Conservation (phyloP, 2,329 filamentous ascomycete species). For the Ophiostoma fasciatum region DNA sequence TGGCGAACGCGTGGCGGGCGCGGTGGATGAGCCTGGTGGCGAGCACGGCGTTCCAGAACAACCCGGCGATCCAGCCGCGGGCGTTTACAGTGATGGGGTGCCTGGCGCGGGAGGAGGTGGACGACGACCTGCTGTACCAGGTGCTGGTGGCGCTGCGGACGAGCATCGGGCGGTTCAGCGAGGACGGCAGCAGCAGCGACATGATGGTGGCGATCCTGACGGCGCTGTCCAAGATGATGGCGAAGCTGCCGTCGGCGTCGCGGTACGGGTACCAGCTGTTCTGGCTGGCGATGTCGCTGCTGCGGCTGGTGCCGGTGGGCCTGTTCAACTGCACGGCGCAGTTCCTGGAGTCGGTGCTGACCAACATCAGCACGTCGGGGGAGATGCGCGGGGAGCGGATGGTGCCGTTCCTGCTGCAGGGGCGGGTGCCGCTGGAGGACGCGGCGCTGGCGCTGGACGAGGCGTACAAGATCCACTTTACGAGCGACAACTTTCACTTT, state of each 20-base stretch:
- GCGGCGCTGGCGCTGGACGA: conserved; percentile 48
- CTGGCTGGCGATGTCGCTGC: conserved; percentile 52
- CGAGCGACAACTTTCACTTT: conserved; percentile 49
- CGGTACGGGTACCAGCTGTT: conserved; percentile 55
- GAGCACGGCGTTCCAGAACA: conserved; percentile 59
- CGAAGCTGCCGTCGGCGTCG: conserved; percentile 50
- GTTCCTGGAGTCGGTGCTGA: conserved; percentile 49
- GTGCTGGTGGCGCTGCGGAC: conserved; percentile 53
- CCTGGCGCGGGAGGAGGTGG: conserved; percentile 54
- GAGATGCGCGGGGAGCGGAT: conserved; percentile 46
- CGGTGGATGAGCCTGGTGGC: conserved; percentile 61
- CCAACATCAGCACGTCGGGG: conserved; percentile 46
- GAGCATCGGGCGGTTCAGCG: conserved; percentile 46
- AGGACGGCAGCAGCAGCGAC: conserved; percentile 29
- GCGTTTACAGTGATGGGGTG: conserved; percentile 61
- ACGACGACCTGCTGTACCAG: conserved; percentile 57
- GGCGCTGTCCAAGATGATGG: conserved; percentile 56
- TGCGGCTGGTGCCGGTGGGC: conserved; percentile 45
- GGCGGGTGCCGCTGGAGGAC: conserved; percentile 44
- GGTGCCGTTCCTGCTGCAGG: conserved; percentile 44
- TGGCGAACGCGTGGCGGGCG: conserved; percentile 54
- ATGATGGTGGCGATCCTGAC: conserved; percentile 56
- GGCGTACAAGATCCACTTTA: conserved; percentile 51
- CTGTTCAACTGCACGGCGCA: conserved; percentile 52
- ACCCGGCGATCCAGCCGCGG: conserved; percentile 53